Evolutionary conservation across 2,329 filamentous ascomycete species (phyloP).

Genomic region (Aspergillus awamori): DNA sequence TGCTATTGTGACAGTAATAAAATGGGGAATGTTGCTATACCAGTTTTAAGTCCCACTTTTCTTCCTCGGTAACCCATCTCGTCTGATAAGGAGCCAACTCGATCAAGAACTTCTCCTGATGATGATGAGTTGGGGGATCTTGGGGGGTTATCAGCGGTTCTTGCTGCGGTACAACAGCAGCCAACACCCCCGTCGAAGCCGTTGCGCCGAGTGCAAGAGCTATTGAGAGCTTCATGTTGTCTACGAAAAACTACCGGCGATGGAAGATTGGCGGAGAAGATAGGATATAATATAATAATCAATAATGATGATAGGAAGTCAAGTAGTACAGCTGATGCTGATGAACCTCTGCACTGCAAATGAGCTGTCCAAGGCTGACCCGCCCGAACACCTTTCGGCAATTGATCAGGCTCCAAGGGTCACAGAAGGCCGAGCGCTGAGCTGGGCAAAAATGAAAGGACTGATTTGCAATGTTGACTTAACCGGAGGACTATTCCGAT

Average conservation of each 20-base stretch:
- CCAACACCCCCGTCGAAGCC: conserved; percentile 35
- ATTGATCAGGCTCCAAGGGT: not conserved
- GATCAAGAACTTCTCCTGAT: conserved; percentile 69
- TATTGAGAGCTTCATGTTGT: conserved; percentile 40
- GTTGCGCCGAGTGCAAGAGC: conserved; percentile 41
- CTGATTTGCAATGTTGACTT: not conserved
- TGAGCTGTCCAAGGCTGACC: not conserved
- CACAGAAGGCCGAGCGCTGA: not conserved
- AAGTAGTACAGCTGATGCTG: not conserved
- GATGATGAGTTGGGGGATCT: conserved; percentile 22
- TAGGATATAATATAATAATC: not conserved
- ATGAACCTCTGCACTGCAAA: not conserved
- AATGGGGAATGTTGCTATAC: conserved; percentile 54
- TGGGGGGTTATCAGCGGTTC: conserved; percentile 29
- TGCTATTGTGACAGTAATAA: not conserved
- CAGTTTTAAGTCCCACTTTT: conserved; percentile 88
- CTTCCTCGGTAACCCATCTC: conserved; percentile 85
- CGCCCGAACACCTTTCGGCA: not conserved
- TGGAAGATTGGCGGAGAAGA: not conserved
- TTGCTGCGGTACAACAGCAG: conserved; percentile 37
- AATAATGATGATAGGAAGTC: not conserved
- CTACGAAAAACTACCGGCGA: not conserved
- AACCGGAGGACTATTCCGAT: not conserved
- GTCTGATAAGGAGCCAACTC: conserved; percentile 83
- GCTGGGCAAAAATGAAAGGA: not conserved